Evolutionary conservation across 2,329 filamentous ascomycete genomes (phyloP).

Genomic region (Passalora sequoiae): DNA sequence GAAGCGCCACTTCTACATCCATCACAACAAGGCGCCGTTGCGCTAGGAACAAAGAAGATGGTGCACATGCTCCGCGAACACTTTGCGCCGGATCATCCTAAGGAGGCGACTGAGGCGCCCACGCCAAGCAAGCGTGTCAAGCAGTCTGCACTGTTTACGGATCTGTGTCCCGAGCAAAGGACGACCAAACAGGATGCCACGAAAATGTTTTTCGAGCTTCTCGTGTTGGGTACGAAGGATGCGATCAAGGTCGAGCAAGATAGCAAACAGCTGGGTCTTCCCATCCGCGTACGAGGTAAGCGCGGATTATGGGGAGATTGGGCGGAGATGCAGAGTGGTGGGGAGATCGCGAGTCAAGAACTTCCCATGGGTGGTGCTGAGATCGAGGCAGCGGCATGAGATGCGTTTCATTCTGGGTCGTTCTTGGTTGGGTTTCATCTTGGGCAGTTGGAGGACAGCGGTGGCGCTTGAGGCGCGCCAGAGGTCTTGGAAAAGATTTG

Average conservation of each 20-base stretch:
- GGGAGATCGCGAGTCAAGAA: constrained; percentile 19
- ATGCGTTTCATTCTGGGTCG: too few species aligned
- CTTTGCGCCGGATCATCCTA: constrained; percentile 55
- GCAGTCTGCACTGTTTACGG: constrained; percentile 78
- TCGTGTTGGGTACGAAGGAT: constrained; percentile 95
- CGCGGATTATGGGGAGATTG: constrained; percentile 94
- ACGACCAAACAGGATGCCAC: constrained; percentile 88
- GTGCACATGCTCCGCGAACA: constrained; percentile 89
- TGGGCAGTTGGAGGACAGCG: constrained; percentile 4
- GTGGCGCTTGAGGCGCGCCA: constrained; percentile 2
- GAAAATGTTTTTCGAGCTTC: constrained; percentile 98
- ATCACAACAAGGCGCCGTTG: constrained; percentile 78
- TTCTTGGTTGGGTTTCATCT: neutral
- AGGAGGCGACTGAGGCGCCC: constrained; percentile 57
- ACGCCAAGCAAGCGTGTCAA: constrained; percentile 69
- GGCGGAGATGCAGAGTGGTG: constrained; percentile 61
- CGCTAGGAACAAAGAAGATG: constrained; percentile 86
- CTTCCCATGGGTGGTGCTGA: neutral
- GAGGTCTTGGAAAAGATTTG: neutral
- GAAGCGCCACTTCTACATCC: constrained; percentile 71
- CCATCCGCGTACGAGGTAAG: constrained; percentile 82
- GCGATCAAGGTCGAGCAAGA: constrained; percentile 94
- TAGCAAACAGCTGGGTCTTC: constrained; percentile 63
- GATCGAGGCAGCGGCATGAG: constrained; percentile 1
- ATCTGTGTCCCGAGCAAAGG: constrained; percentile 74